Conservation (phyloP, 108 stramenopile species). For the Schizochytrium sp. region DNA sequence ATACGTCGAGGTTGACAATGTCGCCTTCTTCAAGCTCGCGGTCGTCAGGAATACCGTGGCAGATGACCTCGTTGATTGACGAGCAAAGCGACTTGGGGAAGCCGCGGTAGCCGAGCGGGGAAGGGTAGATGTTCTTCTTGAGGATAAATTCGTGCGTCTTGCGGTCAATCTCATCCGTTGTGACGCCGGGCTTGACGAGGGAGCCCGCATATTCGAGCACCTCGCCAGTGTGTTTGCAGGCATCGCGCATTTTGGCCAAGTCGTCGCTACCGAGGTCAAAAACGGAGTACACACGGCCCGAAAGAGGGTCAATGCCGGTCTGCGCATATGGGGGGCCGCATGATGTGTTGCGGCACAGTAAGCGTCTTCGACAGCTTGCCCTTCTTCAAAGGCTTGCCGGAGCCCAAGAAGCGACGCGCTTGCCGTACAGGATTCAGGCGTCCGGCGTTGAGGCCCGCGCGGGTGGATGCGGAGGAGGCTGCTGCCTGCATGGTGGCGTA, state of each 20-base stretch:
- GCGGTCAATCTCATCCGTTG: slow-evolving; percentile 95
- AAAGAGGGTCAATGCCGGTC: slow-evolving; percentile 8
- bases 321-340: slow-evolving; percentile 60
- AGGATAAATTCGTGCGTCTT: slow-evolving; percentile 89
- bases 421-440: neutral
- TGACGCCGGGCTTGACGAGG: slow-evolving; percentile 87
- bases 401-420: neutral
- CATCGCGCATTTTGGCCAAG: slow-evolving; percentile 89
- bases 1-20: slow-evolving; percentile 95
- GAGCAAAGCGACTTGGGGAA: slow-evolving; percentile 98
- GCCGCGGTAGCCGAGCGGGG: slow-evolving; percentile 95
- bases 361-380: slow-evolving; percentile 1
- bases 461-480: no score
- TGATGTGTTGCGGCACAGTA: slow-evolving; percentile 55
- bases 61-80: slow-evolving; percentile 97
- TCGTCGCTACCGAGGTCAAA: slow-evolving; percentile 91
- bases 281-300: slow-evolving; percentile 78
- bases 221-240: slow-evolving; percentile 87
- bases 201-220: slow-evolving; percentile 91
- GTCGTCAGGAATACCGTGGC: slow-evolving; percentile 98
- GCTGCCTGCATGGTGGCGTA: no score
- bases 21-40: slow-evolving; percentile 86
- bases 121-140: slow-evolving; percentile 92
- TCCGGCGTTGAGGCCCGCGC: no score
- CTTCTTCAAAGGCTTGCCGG: slow-evolving; percentile 29